phyloP scores from a whole-genome alignment of 176 grass and related monocot genomes.

The Elymus sibiricus region DNA sequence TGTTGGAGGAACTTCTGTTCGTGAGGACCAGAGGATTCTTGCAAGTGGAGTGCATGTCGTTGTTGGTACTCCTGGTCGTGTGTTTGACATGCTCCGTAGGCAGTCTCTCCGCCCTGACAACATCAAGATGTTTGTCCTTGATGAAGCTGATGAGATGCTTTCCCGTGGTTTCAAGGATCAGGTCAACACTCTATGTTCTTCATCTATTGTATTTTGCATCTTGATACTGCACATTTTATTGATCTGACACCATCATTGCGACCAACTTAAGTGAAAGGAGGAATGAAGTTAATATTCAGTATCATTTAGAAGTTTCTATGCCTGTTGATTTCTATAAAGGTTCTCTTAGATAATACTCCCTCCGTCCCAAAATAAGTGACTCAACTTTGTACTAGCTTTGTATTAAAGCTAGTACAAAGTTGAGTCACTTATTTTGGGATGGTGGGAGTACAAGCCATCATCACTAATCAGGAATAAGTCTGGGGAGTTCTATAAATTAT shows the following conservation, averaged over 20 bases:
- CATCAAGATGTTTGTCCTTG: slow-evolving; percentile 93
- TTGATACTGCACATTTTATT: neutral
- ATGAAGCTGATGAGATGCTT: slow-evolving; percentile 98
- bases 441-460: no score
- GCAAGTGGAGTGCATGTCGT: slow-evolving; percentile 82
- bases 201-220: neutral
- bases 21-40: slow-evolving; percentile 89
- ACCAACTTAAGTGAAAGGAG: neutral
- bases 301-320: neutral
- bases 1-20: slow-evolving; percentile 85
- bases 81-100: slow-evolving; percentile 79
- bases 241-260: neutral
- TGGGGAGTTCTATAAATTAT: neutral
- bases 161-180: slow-evolving; percentile 98
- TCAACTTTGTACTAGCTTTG: no score
- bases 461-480: neutral
- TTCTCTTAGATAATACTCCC: neutral
- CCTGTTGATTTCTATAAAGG: neutral
- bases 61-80: slow-evolving; percentile 87
- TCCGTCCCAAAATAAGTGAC: no score
- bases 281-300: neutral
- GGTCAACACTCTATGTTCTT: slow-evolving; percentile 28
- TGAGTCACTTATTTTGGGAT: no score
- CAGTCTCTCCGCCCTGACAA: slow-evolving; percentile 84
- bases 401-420: no score